phyloP scores from a whole-genome alignment of 2,329 filamentous ascomycete genomes.

The Pseudogymnoascus sp. region DNA sequence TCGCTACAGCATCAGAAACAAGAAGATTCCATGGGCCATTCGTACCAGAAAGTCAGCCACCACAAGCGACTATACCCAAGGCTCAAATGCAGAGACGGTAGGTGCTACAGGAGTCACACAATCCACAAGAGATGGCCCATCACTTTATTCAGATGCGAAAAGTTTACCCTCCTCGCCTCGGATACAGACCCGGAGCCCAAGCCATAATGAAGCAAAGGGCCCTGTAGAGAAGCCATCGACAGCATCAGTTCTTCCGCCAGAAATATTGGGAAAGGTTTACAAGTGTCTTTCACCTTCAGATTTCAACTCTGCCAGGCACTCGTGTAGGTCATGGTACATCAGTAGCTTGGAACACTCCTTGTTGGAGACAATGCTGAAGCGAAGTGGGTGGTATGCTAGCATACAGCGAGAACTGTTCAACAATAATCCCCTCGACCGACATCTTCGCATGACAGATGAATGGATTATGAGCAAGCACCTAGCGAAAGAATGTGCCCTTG shows the following conservation, averaged over 20 bases:
- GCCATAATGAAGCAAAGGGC: not conserved
- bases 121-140: not conserved
- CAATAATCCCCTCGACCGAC: conserved; percentile 15
- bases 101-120: not conserved
- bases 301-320: conserved; percentile 53
- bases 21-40: not conserved
- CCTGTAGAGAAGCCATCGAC: not conserved
- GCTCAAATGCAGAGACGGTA: not conserved
- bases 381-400: conserved; percentile 46
- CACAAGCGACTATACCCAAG: not conserved
- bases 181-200: no score
- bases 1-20: not conserved
- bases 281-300: conserved; percentile 28
- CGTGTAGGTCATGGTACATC: conserved; percentile 52
- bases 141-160: not conserved
- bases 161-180: not conserved
- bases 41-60: not conserved
- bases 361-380: conserved; percentile 44
- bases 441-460: conserved; percentile 18
- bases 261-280: conserved; percentile 33
- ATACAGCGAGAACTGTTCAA: conserved; percentile 26
- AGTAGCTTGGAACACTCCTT: conserved; percentile 45
- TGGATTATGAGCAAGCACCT: conserved; percentile 35
- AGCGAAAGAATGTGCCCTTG: conserved; percentile 33
- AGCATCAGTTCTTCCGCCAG: conserved; percentile 21